Evolutionary conservation across 2,329 filamentous ascomycete genomes (phyloP), one percentile per base, ranked within the genome.

Genomic region (Exophiala viscosa): DNA sequence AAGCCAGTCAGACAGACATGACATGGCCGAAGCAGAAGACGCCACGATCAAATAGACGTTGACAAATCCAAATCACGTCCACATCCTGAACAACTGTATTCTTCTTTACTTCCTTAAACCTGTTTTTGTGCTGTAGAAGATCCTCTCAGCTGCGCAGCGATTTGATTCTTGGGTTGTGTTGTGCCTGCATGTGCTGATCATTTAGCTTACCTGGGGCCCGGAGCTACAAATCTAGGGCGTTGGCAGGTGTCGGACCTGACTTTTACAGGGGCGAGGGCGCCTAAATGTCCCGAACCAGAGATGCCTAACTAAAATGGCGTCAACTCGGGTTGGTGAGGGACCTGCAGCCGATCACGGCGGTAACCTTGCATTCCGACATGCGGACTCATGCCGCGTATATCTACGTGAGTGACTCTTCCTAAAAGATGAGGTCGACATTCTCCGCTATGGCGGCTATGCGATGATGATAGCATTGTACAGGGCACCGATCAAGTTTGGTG

Each of bases 11-110:
- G 48, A 39, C 39, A 49, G 45, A 50, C 39, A 54, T 60, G 56
- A 52, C 53, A 23, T 49, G 52, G 49, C 36, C 43, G 49, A 34
- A 54, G 52, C 50, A 58, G 55, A 54, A 52, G 35, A 55, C 47
- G 55, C 52, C 38, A 48, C 34, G 39, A 48, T 33, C 52, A 56
- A 50, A 54, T 58, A 60, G 58, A 60, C 54, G 48, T 44, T 57
- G 52, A 60, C 58, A 28, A 28, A 28, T 51, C 32, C 35, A 39
- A 54, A 56, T 58, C 58, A 54, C 45, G 55, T 59, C 51, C 17
- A 54, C 45, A 42, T 40, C 49, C 45, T 11, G 46, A 23, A 33
- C 9, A 45, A 2, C 48, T 15, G 35, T 32, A n/a, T 41, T 42
- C 41, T 31, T 45, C 17, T 14, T 15, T 9, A 14, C 5, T 35